Evolutionary conservation across 495 filamentous ascomycete species (phyloP), one percentile per base, ranked within the genome.

Genomic region (Aspergillus mulundensis): DNA sequence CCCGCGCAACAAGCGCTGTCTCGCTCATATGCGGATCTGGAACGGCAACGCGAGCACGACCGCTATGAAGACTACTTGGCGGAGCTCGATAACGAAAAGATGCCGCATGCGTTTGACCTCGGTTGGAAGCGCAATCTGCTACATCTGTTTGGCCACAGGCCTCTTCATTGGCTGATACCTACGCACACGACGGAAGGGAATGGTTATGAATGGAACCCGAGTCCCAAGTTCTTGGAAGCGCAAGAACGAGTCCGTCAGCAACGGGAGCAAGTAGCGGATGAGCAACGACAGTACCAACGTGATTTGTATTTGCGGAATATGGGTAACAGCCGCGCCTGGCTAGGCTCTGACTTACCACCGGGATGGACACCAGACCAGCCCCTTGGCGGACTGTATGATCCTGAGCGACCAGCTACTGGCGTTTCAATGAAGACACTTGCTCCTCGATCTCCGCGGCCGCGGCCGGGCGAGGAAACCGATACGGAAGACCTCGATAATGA

Each of bases 141-240:
- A 3, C 87, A 94, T 66, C 78, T 98, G 11, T 95, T 98, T 59
- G 94, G 94, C 1, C 71, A 81, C 2, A 79, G 72, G 0, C 83
- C 84, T 11, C 69, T 82, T 28, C 74, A 90, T 5, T 96, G 94
- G 92, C 63, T 72, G 3, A 60, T 96, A n/a, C 95, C 94, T 0
- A 69, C 96, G 15, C 84, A 84, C 68, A 95, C 85, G 52, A 93
- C 90, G 0, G 86, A 81, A 0, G 92, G 92, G 10, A 90, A 98
- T 66, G 94, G 94, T n/a, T 97, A 91, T 91, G 81, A 71, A 61
- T 98, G 94, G 94, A 91, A 96, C 64, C 81, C 91, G 1, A 95
- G 84, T 39, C 70, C 74, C 1, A 81, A 79, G 56, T 94, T 90
- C 81, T 57, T 88, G 15, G 84, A 82, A 21, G 86, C 85, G 3